phyloP scores from a whole-genome alignment of 306 rosid species.

The Citrullus colocynthis region DNA sequence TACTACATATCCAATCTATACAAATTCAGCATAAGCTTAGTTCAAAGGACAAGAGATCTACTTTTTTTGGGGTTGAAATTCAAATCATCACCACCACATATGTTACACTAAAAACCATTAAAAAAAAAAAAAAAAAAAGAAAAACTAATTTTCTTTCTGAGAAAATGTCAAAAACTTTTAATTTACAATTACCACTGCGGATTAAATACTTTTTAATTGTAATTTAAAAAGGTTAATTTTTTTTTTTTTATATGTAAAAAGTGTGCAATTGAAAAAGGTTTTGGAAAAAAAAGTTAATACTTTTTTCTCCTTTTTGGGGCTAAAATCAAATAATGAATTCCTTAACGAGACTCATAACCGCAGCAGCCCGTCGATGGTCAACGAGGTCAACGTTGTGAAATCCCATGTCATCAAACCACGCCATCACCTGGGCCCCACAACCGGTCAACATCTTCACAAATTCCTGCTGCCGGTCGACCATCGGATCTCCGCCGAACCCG shows the following conservation, averaged over 20 bases:
- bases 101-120: not conserved
- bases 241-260: no score
- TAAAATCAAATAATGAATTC: constrained; percentile 28
- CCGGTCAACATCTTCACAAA: constrained; percentile 41
- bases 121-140: not conserved
- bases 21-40: not conserved
- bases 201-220: not conserved
- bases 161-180: not conserved
- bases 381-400: constrained; percentile 52
- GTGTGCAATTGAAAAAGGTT: no score
- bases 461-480: constrained; percentile 51
- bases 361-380: constrained; percentile 26
- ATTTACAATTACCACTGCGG: not conserved
- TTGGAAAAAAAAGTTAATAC: no score
- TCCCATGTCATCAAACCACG: constrained; percentile 41
- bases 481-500: constrained; percentile 49
- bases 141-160: not conserved
- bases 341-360: constrained; percentile 21
- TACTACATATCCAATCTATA: no score
- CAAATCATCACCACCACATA: not conserved
- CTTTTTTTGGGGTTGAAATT: not conserved
- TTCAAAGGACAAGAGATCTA: no score
- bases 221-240: not conserved
- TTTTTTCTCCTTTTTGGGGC: not conserved
- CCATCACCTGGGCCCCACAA: constrained; percentile 46